A percentile compares a stretch with the other conserved stretches of the same genome.
These are phyloP conservation scores for Penicillium goetzii DNA, from an alignment of 495 filamentous ascomycete species.

Conservation along the genomic window DNA sequence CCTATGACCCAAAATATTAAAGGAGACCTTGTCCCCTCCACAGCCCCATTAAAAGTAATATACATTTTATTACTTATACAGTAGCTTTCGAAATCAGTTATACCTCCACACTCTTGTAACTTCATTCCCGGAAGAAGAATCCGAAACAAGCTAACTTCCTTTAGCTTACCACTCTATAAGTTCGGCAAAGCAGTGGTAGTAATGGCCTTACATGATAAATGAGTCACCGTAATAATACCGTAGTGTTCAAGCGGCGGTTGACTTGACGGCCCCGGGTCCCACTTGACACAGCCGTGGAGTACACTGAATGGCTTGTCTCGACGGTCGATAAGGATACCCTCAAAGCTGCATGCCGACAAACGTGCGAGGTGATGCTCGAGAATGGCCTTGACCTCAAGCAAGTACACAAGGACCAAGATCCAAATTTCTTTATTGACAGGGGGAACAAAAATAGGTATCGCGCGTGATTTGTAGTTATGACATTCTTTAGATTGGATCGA, in stretches of 20 bases:
- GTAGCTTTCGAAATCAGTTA: no score
- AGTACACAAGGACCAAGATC: constrained; percentile 7
- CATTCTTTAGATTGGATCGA: background rate
- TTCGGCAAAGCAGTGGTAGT: no score
- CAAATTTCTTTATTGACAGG: constrained; percentile 7
- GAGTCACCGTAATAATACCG: no score
- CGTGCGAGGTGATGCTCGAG: constrained; percentile 11
- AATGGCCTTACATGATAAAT: no score
- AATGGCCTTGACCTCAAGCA: constrained; percentile 12
- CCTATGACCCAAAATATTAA: background rate
- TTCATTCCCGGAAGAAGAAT: no score
- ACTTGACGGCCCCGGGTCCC: constrained; percentile 7
- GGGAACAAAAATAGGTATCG: constrained; percentile 12
- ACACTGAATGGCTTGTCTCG: constrained; percentile 10
- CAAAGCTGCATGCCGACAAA: constrained; percentile 8
- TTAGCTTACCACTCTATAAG: no score
- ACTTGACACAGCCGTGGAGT: constrained; percentile 10
- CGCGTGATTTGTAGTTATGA: constrained; percentile 8
- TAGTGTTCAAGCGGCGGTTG: constrained; percentile 13
- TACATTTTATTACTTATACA: background rate
- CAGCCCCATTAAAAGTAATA: background rate
- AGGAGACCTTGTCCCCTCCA: background rate
- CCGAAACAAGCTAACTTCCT: no score
- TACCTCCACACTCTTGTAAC: no score
- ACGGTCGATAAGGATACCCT: constrained; percentile 1